Conservation (phyloP, 257 asterid species). For the Scutellaria baicalensis region DNA sequence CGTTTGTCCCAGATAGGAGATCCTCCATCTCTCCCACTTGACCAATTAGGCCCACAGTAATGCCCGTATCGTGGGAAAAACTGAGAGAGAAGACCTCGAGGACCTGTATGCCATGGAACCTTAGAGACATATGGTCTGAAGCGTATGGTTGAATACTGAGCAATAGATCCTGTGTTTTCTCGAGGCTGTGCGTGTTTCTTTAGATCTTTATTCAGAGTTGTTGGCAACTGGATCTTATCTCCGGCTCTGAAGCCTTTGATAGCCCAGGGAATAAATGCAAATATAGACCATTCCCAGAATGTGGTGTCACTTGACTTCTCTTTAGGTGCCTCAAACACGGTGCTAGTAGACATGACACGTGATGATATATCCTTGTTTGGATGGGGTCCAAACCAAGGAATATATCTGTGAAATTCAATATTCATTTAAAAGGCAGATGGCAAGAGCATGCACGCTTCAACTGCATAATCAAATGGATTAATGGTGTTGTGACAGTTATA, state of each 20-base stretch:
- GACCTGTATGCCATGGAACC: conserved; percentile 97
- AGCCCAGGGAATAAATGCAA: conserved; percentile 59
- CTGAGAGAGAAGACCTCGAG: conserved; percentile 77
- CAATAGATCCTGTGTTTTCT: conserved; percentile 17
- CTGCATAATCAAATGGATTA: conserved; percentile 1
- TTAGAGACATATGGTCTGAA: conserved; percentile 84
- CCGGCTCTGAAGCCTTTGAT: conserved; percentile 34
- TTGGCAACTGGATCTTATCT: conserved; percentile 54
- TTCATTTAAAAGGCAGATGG: conserved; percentile 29
- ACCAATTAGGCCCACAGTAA: conserved; percentile 98
- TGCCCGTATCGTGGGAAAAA: conserved; percentile 87
- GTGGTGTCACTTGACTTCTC: conserved; percentile 31
- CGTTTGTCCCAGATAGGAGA: conserved; percentile 87
- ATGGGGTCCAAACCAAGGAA: conserved; percentile 42
- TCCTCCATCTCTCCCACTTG: conserved; percentile 85
- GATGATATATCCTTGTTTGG: conserved; percentile 45
- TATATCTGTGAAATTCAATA: conserved; percentile 36
- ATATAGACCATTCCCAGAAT: conserved; percentile 49
- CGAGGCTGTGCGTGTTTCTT: conserved; percentile 42
- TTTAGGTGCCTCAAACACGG: conserved; percentile 28
- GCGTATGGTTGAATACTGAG: conserved; percentile 48
- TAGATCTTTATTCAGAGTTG: conserved; percentile 65
- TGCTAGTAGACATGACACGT: conserved; percentile 23
- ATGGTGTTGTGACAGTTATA: neutral
- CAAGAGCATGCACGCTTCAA: conserved; percentile 16